Base-by-base conservation (phyloP, 768 basidiomycete genomes). In the Amanita rimosa region DNA sequence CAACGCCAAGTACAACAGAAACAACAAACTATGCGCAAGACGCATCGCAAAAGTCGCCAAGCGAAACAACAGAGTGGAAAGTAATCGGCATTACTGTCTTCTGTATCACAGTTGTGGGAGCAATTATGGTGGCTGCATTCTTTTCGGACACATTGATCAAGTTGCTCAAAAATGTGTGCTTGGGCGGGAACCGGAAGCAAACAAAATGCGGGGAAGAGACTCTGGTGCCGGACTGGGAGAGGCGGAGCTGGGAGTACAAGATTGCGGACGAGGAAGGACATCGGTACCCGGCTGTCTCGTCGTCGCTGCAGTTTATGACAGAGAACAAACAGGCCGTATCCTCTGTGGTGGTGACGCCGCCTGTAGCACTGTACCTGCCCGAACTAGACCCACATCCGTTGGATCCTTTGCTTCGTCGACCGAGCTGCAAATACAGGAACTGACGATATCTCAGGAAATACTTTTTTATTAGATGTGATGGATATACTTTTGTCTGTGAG, bases 71-170 rank as follows among this genome's bases (percentile, higher is more conserved):
- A 24, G 65, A 75, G 57, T 85, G 83, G 83, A 81, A 83, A 62
- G 72, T 82, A 39, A 72, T 86, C 46, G 84, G 85, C 16, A 75
- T 86, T 50, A 71, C 74, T 10, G 71, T 84, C 48, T 75, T 84
- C 52, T 68, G 73, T n/a, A 69, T 87, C 55, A 78, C 71, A 42
- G 68, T 76, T 33, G 65, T 86, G 45, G 79, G 71, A 22, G 68
- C 66, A 2, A 63, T 74, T 44, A 71, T 83, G 54, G 67, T 85
- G 43, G 64, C 72, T 6, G 65, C 78, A 48, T 72, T 81, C 24
- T 86, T 81, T 64, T 85, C 84, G 63, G 83, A 88, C 63, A 72
- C 77, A 31, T 80, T 83, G 73, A 79, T 74, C 73, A 69, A 74
- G 21, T 79, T 84, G 60, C 46, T 82, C 46, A 64, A 69, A 31